Evolutionary conservation across 768 basidiomycete species (phyloP), one percentile per base, ranked within the genome.

Genomic region (Daedaleopsis sinensis): DNA sequence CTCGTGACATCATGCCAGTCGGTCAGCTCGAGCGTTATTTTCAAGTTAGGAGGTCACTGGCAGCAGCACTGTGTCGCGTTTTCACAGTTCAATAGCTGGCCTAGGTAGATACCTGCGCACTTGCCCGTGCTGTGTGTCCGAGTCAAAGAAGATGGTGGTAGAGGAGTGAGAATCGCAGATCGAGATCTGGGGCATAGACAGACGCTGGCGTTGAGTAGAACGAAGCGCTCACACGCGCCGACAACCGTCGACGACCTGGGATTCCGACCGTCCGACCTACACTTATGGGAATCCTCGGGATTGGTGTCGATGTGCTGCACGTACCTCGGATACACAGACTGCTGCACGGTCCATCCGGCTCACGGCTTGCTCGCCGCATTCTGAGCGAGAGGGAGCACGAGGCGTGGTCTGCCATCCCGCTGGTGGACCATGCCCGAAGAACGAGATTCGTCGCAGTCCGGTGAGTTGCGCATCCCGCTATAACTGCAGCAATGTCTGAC

Each of bases 361-460:
- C 69, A 36, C 79, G 71, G 44, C 73, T 94, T 44, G 85, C 88
- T 2, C 68, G 74, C 10, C 83, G 88, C 48, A 89, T 94, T 49
- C 82, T 94, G 52, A 88, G 86, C 68, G 60, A 70, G 1, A 15
- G 53, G 1, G 78, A 84, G 57, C 80, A 84, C 65, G 50, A 66
- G 3, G 62, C 67, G 1, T 82, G 84, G 66, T 77, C 79, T 65
- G 49, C 71, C n/a, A 62, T 76, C n/a, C 65, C 77, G 5, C 61
- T 63, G 1, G 36, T 53, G 16, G 68, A 73, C 23, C 63, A 67
- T 44, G 54, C 62, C 6, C 57, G 49, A 19, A 59, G 70, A 37
- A 74, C 75, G 7, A 80, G 77, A 15, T 94, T 86, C 69, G 76
- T 94, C 19, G 88, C 86, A 36, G 89, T 93, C 42, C 82, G 93